phyloP scores from a whole-genome alignment of 2,329 filamentous ascomycete species.

The Aureobasidium sp. region DNA sequence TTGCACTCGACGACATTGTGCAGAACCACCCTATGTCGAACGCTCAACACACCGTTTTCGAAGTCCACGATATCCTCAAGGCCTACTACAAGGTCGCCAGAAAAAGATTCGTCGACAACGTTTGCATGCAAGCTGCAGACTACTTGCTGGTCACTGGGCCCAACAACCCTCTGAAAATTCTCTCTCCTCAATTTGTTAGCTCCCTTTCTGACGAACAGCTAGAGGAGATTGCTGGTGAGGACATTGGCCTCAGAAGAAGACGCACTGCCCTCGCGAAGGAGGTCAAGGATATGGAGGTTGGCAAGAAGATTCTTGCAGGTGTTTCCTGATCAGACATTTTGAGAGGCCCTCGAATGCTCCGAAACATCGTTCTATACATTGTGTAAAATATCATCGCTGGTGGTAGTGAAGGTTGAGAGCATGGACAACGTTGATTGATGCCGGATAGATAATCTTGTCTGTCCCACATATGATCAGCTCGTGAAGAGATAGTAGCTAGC shows the following conservation, averaged over 20 bases:
- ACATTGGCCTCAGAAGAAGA: constrained; percentile 34
- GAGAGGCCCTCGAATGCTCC: not conserved
- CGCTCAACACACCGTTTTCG: constrained; percentile 36
- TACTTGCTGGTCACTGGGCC: constrained; percentile 47
- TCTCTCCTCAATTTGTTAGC: constrained; percentile 47
- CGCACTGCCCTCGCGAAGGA: constrained; percentile 42
- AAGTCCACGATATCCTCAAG: constrained; percentile 54
- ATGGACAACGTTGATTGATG: not conserved
- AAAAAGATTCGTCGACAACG: constrained; percentile 56
- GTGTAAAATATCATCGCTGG: too few relatives aligned
- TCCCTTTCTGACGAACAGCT: constrained; percentile 44
- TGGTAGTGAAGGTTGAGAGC: not conserved
- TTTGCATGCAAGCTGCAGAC: constrained; percentile 53
- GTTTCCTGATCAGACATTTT: not conserved
- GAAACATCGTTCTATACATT: not conserved
- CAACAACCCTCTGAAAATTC: constrained; percentile 46
- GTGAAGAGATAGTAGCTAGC: not conserved
- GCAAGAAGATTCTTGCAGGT: constrained; percentile 13
- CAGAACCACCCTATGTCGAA: constrained; percentile 29
- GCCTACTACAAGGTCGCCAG: constrained; percentile 57
- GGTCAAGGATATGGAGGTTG: constrained; percentile 31
- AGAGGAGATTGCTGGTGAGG: constrained; percentile 53
- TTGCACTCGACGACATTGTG: constrained; percentile 22
- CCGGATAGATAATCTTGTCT: not conserved
- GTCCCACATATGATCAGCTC: not conserved